Percentiles rank a stretch among this genome's conserved stretches.
phyloP scores from a whole-genome alignment of 305 asterid genomes.

The Fraxinus greggii region DNA sequence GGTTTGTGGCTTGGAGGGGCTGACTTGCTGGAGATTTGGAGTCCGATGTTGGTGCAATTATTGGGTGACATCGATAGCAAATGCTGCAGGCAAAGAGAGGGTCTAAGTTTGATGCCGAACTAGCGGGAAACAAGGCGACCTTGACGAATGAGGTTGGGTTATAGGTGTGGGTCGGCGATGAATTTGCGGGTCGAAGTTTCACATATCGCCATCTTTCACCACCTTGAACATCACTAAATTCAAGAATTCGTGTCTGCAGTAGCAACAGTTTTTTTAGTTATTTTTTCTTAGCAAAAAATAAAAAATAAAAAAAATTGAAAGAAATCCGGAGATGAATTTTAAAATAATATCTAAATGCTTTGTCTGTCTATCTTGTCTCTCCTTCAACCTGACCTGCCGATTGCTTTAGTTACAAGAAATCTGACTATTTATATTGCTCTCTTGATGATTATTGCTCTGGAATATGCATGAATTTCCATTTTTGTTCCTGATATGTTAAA shows the following conservation, averaged over 20 bases:
- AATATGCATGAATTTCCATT: neutral
- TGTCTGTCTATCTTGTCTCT: neutral
- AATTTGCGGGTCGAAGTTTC: neutral
- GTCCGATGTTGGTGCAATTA: neutral
- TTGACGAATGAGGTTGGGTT: neutral
- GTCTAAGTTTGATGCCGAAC: neutral
- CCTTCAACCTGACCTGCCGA: neutral
- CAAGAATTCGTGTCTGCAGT: neutral
- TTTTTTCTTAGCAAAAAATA: neutral
- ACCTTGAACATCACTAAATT: neutral
- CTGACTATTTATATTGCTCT: neutral
- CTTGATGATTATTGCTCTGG: neutral
- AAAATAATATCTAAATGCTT: neutral
- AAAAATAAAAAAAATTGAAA: neutral
- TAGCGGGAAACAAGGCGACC: neutral
- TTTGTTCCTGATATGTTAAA: neutral
- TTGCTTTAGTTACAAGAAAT: conserved; percentile 2
- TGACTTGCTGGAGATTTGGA: neutral
- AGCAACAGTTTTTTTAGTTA: neutral
- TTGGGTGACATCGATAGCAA: neutral
- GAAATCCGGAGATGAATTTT: neutral
- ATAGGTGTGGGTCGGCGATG: neutral
- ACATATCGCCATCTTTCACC: neutral
- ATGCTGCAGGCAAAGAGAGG: neutral
- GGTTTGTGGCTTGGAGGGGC: neutral